Base-by-base conservation (phyloP, 2,329 filamentous ascomycete genomes). In the Colletotrichum abscissum region DNA sequence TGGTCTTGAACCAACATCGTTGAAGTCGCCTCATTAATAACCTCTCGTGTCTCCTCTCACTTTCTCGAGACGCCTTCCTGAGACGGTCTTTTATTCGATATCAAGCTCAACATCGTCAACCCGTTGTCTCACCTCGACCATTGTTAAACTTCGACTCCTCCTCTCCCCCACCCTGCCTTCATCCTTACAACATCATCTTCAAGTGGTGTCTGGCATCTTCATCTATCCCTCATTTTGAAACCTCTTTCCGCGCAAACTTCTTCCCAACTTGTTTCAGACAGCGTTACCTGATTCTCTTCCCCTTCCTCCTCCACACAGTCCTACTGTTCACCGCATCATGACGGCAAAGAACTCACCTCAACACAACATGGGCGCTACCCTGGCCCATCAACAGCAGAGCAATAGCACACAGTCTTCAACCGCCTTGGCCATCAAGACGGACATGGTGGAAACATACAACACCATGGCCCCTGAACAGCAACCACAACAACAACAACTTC, bases 11-110 rank as follows among this genome's bases (percentile, higher is more conserved):
- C 55, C 54, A 54, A 33, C 55, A 73, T 73, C 69, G 35, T 58
- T 38, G 46, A 69, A 30, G 42, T 59, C 49, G 35, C 35, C 69
- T 55, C 70, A 64, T 70, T 73, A 70, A 73, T 65, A 73, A 26
- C 38, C 59, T 26, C 28, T 24, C 33, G 22, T 35, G 24, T 30
- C 60, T 38, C 59, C 59, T 56, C 49, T 46, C 42, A 58, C 63
- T 56, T 26, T 64, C 38, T 72, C 33, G 35, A 55, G n/a, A 52
- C 56, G 8, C 22, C 19, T 38, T 54, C 28, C 30, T 26, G 22
- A 55, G 46, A 63, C 66, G 26, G 14, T 60, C 66, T 64, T 60
- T 55, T 59, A 33, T 63, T 16, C 63, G 30, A 33, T 57, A 59
- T 58, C 69, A 55, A 42, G 19, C 66, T 63, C 42, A 22, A 46